These are phyloP conservation scores for Aspergillus quadrilineatus DNA, from an alignment of 2,329 filamentous ascomycete species.

Conservation along the genomic window DNA sequence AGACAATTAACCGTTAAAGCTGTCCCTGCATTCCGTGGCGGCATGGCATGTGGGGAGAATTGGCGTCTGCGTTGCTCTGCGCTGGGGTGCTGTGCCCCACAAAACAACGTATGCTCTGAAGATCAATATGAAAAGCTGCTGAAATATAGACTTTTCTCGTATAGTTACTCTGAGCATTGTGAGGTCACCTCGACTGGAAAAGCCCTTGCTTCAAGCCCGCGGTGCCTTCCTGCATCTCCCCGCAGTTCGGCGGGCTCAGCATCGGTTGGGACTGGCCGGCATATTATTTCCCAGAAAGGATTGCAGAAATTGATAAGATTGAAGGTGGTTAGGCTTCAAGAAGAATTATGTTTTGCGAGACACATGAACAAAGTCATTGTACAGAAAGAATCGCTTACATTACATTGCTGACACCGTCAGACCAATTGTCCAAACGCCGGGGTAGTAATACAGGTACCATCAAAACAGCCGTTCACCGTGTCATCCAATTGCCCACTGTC, in stretches of 20 bases:
- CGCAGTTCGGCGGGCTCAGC: background rate
- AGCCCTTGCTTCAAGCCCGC: background rate
- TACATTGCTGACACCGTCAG: background rate
- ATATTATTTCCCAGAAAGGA: background rate
- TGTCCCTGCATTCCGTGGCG: background rate
- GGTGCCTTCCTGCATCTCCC: background rate
- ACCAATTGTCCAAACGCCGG: background rate
- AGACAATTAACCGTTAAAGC: background rate
- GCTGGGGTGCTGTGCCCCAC: background rate
- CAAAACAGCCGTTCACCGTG: conserved; percentile 21
- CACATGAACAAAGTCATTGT: background rate
- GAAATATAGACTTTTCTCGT: too few species aligned
- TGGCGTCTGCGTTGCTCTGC: background rate
- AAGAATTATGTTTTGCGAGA: background rate
- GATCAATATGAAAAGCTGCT: background rate
- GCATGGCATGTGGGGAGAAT: background rate
- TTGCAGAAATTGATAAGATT: background rate
- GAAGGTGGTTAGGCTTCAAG: too few species aligned
- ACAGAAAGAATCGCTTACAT: background rate
- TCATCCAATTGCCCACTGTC: conserved; percentile 43
- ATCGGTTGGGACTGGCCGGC: background rate
- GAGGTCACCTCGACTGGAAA: too few species aligned
- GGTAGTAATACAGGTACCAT: background rate
- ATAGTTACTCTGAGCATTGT: too few species aligned
- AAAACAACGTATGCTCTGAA: background rate